Evolutionary conservation across 129 eudicot genomes (phyloP).

Genomic region (Escallonia herrerae): DNA sequence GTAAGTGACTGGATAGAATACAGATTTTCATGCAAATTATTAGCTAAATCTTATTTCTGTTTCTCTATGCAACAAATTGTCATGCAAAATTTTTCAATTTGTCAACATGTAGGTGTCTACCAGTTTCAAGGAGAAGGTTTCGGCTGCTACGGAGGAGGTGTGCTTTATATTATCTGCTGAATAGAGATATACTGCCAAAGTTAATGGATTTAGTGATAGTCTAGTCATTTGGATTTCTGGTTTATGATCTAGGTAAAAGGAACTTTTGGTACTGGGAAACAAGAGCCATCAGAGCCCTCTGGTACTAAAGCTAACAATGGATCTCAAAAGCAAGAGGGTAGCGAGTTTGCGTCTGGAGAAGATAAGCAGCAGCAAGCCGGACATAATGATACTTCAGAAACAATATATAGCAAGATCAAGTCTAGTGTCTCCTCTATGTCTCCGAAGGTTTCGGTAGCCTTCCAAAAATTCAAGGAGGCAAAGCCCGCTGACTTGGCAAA

Average conservation of each 20-base stretch:
- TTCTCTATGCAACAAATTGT: too few relatives aligned
- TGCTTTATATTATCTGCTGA: constrained; percentile 2
- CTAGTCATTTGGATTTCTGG: constrained; percentile 5
- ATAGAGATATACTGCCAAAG: background rate
- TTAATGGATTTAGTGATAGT: background rate
- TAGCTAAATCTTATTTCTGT: too few relatives aligned
- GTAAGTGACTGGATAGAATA: too few relatives aligned
- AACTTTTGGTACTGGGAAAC: constrained; percentile 65
- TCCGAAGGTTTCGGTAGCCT: constrained; percentile 46
- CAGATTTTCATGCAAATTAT: too few relatives aligned
- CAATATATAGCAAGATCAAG: constrained; percentile 61
- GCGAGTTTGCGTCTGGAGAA: constrained; percentile 36
- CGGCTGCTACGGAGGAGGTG: constrained; percentile 87
- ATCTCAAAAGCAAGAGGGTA: constrained; percentile 27
- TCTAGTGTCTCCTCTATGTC: constrained; percentile 51
- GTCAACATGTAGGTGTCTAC: constrained; percentile 46
- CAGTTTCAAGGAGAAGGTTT: constrained; percentile 71
- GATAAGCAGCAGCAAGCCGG: constrained; percentile 54
- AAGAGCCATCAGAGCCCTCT: constrained; percentile 39
- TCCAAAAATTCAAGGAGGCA: constrained; percentile 73
- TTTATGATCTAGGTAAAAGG: constrained; percentile 53
- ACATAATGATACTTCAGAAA: constrained; percentile 37
- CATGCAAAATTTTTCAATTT: background rate
- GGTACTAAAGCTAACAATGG: constrained; percentile 30
- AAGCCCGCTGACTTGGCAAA: constrained; percentile 70